Base-by-base conservation (phyloP, 2,329 filamentous ascomycete genomes). In the Aureobasidium sp. region DNA sequence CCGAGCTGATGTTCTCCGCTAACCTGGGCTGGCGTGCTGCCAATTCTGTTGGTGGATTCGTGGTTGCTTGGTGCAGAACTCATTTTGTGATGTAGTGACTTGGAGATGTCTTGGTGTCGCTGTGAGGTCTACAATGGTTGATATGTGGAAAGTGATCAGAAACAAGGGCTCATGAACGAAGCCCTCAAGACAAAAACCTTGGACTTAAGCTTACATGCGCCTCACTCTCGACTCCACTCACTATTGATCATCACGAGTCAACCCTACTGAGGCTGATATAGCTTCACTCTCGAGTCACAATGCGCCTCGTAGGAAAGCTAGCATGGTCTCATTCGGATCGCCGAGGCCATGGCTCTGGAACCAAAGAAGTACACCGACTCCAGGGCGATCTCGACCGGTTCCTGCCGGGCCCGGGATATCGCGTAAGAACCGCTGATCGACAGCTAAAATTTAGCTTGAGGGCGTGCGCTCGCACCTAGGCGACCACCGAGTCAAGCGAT, bases 11-110 rank as follows among this genome's bases (percentile, higher is more conserved):
- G 12, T n/a, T 17, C 20, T 25, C 12, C 17, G 34, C 59, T 52
- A 34, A 53, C 59, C 39, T 61, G 59, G 1, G 37, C 48, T 29
- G 59, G 59, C 22, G 59, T 61, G 41, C 48, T 53, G 27, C 59
- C 59, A 20, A 61, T 53, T 34, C 39, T 53, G 59, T 61, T 61
- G 47, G 56, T 59, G 12, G 55, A 59, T 20, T 44, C 55, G 25
- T 48, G 27, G 20, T 59, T 42, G 22, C 44, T 42, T 6, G 36
- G 27, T 39, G 44, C 15, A n/a, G 55, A 29, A 14, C 55, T 59
- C 55, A 59, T 59, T n/a, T 31, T 45, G 53, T 25, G 31, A 48
- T 27, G 34, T 6, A 20, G 22, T 39, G 3, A 15, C 8, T 17
- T 42, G 12, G 20, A 15, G 6, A 22, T 45, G 39, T 44, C 29